Evolutionary conservation across 352 stramenopile genomes (phyloP), one percentile per base, ranked within the genome.

Genomic region (Globisporangium emineosum): DNA sequence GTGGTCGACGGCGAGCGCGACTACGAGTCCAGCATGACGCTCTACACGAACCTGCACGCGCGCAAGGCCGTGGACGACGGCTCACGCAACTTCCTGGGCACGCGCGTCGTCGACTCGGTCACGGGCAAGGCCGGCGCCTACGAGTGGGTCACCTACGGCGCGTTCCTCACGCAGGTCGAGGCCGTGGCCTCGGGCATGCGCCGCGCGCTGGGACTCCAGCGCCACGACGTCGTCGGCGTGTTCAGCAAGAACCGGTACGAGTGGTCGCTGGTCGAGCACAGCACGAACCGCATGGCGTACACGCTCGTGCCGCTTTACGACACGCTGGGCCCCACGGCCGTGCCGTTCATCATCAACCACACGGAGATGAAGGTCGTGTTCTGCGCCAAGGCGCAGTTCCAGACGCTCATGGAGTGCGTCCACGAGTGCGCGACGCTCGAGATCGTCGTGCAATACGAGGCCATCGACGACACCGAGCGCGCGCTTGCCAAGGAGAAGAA

Each of bases 331-430:
- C 75, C 81, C 3, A 70, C 67, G 2, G 78, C 79, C 23, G 77
- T 93, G 49, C 77, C 81, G 43, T 89, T 79, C 59, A 90, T 93
- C 64, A 67, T 90, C 52, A 88, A 89, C 67, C 81, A 93, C 51
- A 89, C 85, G 0, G 73, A 86, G 56, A 85, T 91, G 78, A 83
- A 72, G 27, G 73, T 83, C n/a, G 59, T 91, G 21, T 83, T 93
- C 60, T 90, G 79, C 55, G 78, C 65, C 30, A 78, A 83, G 49
- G 67, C 70, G 29, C 79, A 89, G 62, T 74, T 83, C 60, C 66
- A 60, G 21, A 45, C 30, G 21, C 32, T 91, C 23, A 72, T 91
- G 68, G 47, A 65, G 0, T 69, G 71, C 37, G 62, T 80, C 3
- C 60, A 76, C 25, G 40, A 86, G 59, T 87, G 78, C 30, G 67